Percentiles rank a stretch among this genome's conserved stretches.
Conservation (phyloP, 495 filamentous ascomycete genomes). For the Annulohypoxylon bovei region DNA sequence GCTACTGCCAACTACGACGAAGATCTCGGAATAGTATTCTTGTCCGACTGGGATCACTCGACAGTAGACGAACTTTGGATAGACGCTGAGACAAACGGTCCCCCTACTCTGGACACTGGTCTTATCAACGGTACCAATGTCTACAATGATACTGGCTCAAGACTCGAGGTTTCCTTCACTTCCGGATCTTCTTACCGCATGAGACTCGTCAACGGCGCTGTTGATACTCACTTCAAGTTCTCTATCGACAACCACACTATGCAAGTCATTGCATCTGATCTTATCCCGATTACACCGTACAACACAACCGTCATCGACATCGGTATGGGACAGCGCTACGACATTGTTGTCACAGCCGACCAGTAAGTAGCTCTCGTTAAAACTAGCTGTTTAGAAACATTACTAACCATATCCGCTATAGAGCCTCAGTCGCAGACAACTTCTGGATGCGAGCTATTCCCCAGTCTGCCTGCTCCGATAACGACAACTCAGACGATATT, state of each 20-base stretch:
- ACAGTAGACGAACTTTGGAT: conserved; percentile 52
- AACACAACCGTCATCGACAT: conserved; percentile 57
- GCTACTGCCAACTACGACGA: conserved; percentile 61
- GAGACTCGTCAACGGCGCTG: conserved; percentile 64
- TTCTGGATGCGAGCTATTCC: conserved; percentile 73
- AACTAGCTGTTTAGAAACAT: not conserved
- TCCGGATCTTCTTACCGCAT: conserved; percentile 60
- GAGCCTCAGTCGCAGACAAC: conserved; percentile 45
- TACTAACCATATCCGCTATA: conserved; percentile 4
- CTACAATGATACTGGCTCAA: conserved; percentile 49
- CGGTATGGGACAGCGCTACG: conserved; percentile 74
- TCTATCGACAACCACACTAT: conserved; percentile 62
- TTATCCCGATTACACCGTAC: conserved; percentile 61
- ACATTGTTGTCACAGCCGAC: conserved; percentile 70
- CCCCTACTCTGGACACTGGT: conserved; percentile 55
- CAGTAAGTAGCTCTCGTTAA: conserved; percentile 36
- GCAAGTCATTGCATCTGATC: conserved; percentile 59
- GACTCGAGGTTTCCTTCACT: conserved; percentile 54
- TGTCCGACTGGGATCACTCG: conserved; percentile 61
- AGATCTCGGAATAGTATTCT: conserved; percentile 59
- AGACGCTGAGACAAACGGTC: conserved; percentile 48
- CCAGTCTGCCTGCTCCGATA: conserved; percentile 58
- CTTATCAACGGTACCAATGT: conserved; percentile 64
- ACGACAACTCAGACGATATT: conserved; percentile 59
- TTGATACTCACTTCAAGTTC: conserved; percentile 60